Evolutionary conservation across 208 protist species (phyloP).

Genomic region (Leishmania amazonensis): DNA sequence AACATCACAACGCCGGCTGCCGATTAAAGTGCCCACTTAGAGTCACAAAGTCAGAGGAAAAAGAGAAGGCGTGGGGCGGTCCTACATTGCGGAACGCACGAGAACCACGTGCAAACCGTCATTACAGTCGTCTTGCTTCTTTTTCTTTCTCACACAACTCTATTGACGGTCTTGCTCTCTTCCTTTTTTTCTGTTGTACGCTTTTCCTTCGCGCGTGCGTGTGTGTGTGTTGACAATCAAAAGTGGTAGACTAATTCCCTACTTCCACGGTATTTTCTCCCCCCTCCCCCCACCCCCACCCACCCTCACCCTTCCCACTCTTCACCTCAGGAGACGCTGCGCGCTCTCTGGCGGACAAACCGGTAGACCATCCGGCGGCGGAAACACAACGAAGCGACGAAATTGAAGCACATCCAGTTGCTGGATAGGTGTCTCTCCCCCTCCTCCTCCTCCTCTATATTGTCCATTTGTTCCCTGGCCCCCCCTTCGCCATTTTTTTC

Average conservation of each 20-base stretch:
- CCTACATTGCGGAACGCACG: background rate
- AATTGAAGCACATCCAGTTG: background rate
- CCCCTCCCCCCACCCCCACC: too few relatives aligned
- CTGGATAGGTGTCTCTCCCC: too few relatives aligned
- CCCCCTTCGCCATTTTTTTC: too few relatives aligned
- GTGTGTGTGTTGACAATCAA: background rate
- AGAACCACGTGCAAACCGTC: background rate
- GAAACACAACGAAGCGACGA: background rate
- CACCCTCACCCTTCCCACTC: too few relatives aligned
- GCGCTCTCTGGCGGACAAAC: background rate
- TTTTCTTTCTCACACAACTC: background rate
- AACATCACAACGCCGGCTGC: background rate
- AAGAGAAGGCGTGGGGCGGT: background rate
- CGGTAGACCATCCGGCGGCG: background rate
- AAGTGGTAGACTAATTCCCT: background rate
- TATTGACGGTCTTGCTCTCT: background rate
- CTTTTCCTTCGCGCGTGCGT: background rate
- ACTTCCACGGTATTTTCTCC: background rate
- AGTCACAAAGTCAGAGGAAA: background rate
- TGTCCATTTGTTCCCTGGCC: too few relatives aligned
- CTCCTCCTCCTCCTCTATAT: too few relatives aligned
- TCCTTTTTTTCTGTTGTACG: conserved; percentile 2
- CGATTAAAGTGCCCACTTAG: background rate
- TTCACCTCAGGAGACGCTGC: background rate
- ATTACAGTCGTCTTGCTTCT: background rate